Evolutionary conservation across 2,329 filamentous ascomycete species (phyloP).

Genomic region (Aspergillus sp.): DNA sequence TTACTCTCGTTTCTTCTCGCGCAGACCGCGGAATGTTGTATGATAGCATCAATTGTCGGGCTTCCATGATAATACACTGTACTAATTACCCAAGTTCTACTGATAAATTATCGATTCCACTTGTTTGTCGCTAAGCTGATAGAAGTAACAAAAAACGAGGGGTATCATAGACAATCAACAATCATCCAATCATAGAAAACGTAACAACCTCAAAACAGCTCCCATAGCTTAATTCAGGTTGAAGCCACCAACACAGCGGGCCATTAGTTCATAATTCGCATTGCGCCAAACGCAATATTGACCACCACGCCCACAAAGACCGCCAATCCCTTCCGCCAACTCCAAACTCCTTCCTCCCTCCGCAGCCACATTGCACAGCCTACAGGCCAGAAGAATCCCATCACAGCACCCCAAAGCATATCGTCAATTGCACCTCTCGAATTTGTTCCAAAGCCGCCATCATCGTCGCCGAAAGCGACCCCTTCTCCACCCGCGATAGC

Average conservation of each 20-base stretch:
- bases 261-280: slow-evolving; percentile 55
- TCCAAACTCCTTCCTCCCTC: slow-evolving; percentile 84
- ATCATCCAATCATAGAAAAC: slow-evolving; percentile 8
- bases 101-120: not conserved
- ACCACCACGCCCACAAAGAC: slow-evolving; percentile 82
- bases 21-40: slow-evolving; percentile 27
- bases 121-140: not conserved
- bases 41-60: slow-evolving; percentile 25
- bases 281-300: slow-evolving; percentile 72
- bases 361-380: slow-evolving; percentile 83
- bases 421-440: slow-evolving; percentile 69
- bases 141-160: not conserved
- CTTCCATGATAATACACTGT: slow-evolving; percentile 12
- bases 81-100: slow-evolving; percentile 5
- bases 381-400: slow-evolving; percentile 93
- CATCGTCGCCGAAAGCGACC: slow-evolving; percentile 31
- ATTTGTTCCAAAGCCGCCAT: slow-evolving; percentile 43
- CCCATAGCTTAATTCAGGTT: no score
- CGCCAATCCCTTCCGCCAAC: slow-evolving; percentile 78
- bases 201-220: not conserved
- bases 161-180: slow-evolving; percentile 9
- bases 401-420: slow-evolving; percentile 81
- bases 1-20: slow-evolving; percentile 18
- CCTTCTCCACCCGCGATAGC: slow-evolving; percentile 37
- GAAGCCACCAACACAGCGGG: not conserved